These are phyloP conservation scores for Dittrichia graveolens DNA, from an alignment of 129 eudicot genomes.

Conservation along the genomic window DNA sequence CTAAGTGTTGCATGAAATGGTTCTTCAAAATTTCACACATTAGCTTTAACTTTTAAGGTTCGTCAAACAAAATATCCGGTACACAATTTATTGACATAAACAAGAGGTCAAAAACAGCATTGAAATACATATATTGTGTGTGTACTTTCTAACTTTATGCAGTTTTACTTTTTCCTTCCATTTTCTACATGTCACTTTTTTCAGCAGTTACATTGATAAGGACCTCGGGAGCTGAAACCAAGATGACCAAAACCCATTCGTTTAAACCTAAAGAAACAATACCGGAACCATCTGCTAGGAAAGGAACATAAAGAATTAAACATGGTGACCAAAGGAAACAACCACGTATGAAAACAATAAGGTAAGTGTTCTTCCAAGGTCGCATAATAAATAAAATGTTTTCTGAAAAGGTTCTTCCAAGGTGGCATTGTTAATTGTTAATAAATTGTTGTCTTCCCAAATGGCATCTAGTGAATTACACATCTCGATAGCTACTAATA, in stretches of 20 bases:
- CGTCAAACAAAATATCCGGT: not conserved
- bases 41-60: no score
- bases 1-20: not conserved
- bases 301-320: slow-evolving; percentile 63
- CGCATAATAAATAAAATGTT: no score
- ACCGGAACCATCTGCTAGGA: slow-evolving; percentile 61
- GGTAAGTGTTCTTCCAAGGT: slow-evolving; percentile 81
- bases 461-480: slow-evolving; percentile 75
- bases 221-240: slow-evolving; percentile 71
- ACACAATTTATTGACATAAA: not conserved
- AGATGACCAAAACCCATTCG: slow-evolving; percentile 63
- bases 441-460: slow-evolving; percentile 70
- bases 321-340: slow-evolving; percentile 68
- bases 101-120: not conserved
- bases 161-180: slow-evolving; percentile 52
- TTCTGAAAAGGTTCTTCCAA: no score
- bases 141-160: slow-evolving; percentile 6
- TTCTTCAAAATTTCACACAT: not conserved
- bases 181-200: slow-evolving; percentile 44
- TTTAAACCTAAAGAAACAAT: slow-evolving; percentile 52
- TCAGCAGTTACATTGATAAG: slow-evolving; percentile 58
- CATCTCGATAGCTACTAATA: slow-evolving; percentile 74
- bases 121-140: not conserved
- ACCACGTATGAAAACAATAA: slow-evolving; percentile 54
- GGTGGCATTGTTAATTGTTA: slow-evolving; percentile 44